phyloP scores from a whole-genome alignment of 441 rosid genomes.

The Croton laevigatus region DNA sequence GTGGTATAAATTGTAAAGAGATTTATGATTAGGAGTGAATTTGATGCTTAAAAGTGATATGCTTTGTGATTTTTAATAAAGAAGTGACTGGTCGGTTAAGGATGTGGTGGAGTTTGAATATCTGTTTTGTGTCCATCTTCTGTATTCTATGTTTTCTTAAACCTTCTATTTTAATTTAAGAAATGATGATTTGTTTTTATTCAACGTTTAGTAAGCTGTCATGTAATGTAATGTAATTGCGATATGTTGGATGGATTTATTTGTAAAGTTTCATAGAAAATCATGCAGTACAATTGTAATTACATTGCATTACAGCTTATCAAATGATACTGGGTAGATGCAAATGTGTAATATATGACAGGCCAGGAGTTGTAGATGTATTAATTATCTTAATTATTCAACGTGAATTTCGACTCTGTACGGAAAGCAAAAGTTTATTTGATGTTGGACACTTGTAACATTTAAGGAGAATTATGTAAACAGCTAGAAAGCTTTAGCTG shows the following conservation, averaged over 20 bases:
- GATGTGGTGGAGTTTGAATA: background rate
- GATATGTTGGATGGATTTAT: too few relatives aligned
- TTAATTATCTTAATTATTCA: background rate
- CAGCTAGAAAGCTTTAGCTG: background rate
- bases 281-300: too few relatives aligned
- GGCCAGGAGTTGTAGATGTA: background rate
- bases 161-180: background rate
- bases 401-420: background rate
- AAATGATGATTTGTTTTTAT: background rate
- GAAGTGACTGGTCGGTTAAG: background rate
- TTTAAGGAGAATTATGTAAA: background rate
- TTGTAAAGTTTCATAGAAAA: too few relatives aligned
- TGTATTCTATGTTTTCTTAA: background rate
- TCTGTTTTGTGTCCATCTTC: background rate
- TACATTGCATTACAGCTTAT: too few relatives aligned
- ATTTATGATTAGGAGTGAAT: background rate
- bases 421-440: too few relatives aligned
- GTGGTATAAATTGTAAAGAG: background rate
- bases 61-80: background rate
- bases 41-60: background rate
- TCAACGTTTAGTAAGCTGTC: too few relatives aligned
- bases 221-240: too few relatives aligned
- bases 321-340: too few relatives aligned
- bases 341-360: background rate
- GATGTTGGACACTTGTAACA: background rate